phyloP scores from a whole-genome alignment of 345 rosid species.

The Sonneratia caseolaris region DNA sequence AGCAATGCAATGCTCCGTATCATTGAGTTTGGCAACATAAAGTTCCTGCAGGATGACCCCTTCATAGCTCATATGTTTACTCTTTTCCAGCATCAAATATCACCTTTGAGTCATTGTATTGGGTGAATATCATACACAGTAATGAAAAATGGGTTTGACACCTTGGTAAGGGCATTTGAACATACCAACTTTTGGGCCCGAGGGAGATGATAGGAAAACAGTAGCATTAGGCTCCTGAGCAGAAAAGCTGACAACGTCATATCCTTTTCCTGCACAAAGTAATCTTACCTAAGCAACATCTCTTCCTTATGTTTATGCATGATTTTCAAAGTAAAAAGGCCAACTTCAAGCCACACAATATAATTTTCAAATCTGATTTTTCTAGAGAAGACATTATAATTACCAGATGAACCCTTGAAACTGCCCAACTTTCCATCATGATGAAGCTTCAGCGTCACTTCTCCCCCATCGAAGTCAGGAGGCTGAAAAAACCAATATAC shows the following conservation, averaged over 20 bases:
- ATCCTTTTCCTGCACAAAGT: conserved; percentile 43
- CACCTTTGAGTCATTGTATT: neutral
- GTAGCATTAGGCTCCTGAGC: conserved; percentile 42
- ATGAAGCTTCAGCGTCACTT: conserved; percentile 34
- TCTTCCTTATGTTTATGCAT: neutral
- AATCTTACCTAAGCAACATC: neutral
- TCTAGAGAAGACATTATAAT: neutral
- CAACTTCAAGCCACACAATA: neutral
- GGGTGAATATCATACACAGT: neutral
- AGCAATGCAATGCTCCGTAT: neutral
- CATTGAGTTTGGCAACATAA: too few relatives aligned
- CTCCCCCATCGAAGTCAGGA: conserved; percentile 50
- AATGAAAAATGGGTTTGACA: neutral
- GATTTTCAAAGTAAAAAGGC: neutral
- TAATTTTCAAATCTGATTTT: neutral
- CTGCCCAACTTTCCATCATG: conserved; percentile 42
- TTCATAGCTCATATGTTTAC: neutral
- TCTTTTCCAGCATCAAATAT: too few relatives aligned
- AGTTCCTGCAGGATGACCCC: too few relatives aligned
- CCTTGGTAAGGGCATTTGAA: neutral
- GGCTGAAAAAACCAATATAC: conserved; percentile 25
- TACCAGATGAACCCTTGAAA: conserved; percentile 58
- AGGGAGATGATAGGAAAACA: conserved; percentile 41
- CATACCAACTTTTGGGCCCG: conserved; percentile 47
- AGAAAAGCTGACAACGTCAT: conserved; percentile 43